These are phyloP conservation scores for Voacanga thouarsii DNA, from an alignment of 257 asterid genomes.

Conservation along the genomic window DNA sequence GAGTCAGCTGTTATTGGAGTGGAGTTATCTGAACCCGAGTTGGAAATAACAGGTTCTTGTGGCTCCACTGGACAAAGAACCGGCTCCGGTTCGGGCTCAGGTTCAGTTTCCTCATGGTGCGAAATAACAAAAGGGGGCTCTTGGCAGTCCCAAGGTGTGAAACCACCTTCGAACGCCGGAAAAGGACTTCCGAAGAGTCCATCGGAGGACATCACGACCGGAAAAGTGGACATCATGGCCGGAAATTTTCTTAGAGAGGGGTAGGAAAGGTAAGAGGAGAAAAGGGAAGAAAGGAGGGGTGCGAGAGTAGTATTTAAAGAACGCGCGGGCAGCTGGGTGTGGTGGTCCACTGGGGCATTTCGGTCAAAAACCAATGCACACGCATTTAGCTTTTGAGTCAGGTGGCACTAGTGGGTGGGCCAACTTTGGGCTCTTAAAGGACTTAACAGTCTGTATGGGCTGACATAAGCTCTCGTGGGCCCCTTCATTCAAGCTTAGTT, in stretches of 20 bases:
- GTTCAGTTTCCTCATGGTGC: constrained; percentile 15
- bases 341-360: constrained; percentile 38
- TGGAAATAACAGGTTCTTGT: constrained; percentile 45
- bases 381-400: constrained; percentile 58
- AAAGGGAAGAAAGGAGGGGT: constrained; percentile 55
- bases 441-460: neutral
- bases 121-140: constrained; percentile 38
- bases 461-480: constrained; percentile 24
- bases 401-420: constrained; percentile 52
- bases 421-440: constrained; percentile 27
- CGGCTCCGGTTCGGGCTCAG: neutral
- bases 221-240: constrained; percentile 59
- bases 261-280: constrained; percentile 36
- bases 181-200: constrained; percentile 29
- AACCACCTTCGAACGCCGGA: constrained; percentile 51
- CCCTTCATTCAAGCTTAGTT: constrained; percentile 55
- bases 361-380: constrained; percentile 13
- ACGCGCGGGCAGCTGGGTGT: constrained; percentile 7
- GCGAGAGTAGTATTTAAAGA: constrained; percentile 63
- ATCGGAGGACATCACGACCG: constrained; percentile 37
- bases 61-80: constrained; percentile 14
- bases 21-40: constrained; percentile 45
- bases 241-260: constrained; percentile 28
- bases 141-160: constrained; percentile 49
- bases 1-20: constrained; percentile 23